Evolutionary conservation across 768 basidiomycete species (phyloP).

Genomic region (Russula olivacea): DNA sequence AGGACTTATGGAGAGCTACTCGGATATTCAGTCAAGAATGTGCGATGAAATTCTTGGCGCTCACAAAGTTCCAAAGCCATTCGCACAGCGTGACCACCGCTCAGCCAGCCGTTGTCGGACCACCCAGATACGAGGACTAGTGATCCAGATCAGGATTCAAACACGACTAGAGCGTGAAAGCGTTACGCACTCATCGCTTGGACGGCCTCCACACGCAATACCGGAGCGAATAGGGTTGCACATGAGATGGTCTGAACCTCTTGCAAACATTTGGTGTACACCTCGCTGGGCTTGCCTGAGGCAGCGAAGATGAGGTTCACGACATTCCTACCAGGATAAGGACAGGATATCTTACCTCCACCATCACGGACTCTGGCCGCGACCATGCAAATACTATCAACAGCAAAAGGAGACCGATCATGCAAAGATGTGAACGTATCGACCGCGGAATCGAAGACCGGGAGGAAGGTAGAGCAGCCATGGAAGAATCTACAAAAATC

Average conservation of each 20-base stretch:
- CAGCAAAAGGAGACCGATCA: conserved; percentile 87
- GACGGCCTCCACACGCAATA: conserved; percentile 78
- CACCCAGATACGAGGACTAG: conserved; percentile 82
- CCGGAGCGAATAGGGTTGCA: conserved; percentile 82
- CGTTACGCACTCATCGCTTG: conserved; percentile 81
- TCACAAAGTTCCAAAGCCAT: conserved; percentile 93
- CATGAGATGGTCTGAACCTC: conserved; percentile 84
- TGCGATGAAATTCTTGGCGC: conserved; percentile 25
- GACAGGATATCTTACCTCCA: conserved; percentile 51
- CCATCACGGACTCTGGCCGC: conserved; percentile 87
- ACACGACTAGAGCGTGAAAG: not conserved
- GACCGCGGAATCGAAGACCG: conserved; percentile 75
- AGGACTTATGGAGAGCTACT: conserved; percentile 84
- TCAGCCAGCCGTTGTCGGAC: conserved; percentile 95
- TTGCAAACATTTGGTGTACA: conserved; percentile 64
- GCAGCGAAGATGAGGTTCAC: conserved; percentile 13
- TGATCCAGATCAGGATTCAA: conserved; percentile 2
- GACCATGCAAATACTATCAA: conserved; percentile 91
- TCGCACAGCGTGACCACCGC: conserved; percentile 91
- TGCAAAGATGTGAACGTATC: conserved; percentile 86
- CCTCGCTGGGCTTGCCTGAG: conserved; percentile 70
- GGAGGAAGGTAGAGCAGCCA: conserved; percentile 88
- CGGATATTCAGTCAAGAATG: not conserved
- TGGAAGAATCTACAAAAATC: conserved; percentile 63
- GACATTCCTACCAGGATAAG: conserved; percentile 1